phyloP scores from a whole-genome alignment of 139 green algal genomes.

The Closterium sp. region DNA sequence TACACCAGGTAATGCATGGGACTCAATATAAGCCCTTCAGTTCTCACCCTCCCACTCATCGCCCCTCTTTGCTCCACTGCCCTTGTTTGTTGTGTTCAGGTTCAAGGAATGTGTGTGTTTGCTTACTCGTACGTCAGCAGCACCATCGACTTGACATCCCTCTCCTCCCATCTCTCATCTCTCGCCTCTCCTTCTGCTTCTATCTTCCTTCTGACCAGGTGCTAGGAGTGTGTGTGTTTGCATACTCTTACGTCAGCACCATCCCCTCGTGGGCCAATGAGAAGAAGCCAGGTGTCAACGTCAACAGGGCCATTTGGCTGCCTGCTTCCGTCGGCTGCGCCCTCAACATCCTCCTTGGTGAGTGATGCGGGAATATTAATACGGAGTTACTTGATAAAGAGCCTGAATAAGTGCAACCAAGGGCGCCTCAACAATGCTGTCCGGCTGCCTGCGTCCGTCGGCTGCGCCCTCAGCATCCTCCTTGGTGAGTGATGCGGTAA shows the following conservation, averaged over 20 bases:
- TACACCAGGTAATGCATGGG: too few species aligned
- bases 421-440: constrained; percentile 21
- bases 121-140: constrained; percentile 30
- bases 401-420: too few species aligned
- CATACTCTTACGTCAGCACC: constrained; percentile 42
- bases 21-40: not conserved
- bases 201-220: not conserved
- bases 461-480: constrained; percentile 12
- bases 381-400: not conserved
- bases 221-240: constrained; percentile 33
- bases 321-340: not conserved
- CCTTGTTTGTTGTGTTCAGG: not conserved
- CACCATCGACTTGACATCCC: not conserved
- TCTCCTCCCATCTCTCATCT: not conserved
- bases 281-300: constrained; percentile 30
- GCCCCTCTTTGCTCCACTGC: not conserved
- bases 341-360: constrained; percentile 18
- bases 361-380: too few species aligned
- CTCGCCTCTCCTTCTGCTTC: not conserved
- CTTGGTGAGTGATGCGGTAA: constrained; percentile 15
- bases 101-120: constrained; percentile 38
- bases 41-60: not conserved
- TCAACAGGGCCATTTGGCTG: constrained; percentile 28
- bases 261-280: constrained; percentile 46
- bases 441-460: constrained; percentile 16